These are phyloP conservation scores for Aspergillus jensenii DNA, from an alignment of 2,329 filamentous ascomycete genomes.

Conservation along the genomic window DNA sequence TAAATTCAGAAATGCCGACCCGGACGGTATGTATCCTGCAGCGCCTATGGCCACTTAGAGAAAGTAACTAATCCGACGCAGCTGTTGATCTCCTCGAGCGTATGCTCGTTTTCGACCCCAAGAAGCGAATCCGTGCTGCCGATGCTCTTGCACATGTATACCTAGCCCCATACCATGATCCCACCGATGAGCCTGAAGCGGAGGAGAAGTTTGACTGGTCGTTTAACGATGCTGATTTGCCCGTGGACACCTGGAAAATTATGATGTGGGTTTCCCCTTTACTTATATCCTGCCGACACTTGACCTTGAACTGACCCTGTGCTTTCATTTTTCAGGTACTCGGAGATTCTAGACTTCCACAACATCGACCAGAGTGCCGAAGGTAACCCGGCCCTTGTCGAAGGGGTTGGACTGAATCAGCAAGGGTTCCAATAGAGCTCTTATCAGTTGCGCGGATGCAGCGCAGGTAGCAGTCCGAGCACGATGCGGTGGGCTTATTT, in stretches of 20 bases:
- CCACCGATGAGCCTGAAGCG: constrained; percentile 90
- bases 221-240: constrained; percentile 96
- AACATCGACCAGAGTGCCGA: constrained; percentile 68
- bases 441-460: constrained; percentile 13
- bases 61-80: constrained; percentile 35
- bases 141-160: constrained; percentile 90
- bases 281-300: background rate
- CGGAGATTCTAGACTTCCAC: constrained; percentile 97
- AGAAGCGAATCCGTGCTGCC: constrained; percentile 84
- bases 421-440: constrained; percentile 28
- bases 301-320: background rate
- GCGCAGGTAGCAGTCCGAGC: constrained; percentile 16
- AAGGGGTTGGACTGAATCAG: constrained; percentile 23
- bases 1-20: constrained; percentile 96
- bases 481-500: constrained; percentile 21
- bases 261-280: constrained; percentile 76
- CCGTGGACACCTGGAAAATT: constrained; percentile 99
- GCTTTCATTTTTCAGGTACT: constrained; percentile 71
- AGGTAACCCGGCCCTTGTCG: constrained; percentile 29
- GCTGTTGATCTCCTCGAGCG: constrained; percentile 91
- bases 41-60: background rate
- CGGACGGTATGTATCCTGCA: constrained; percentile 60
- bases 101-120: constrained; percentile 99
- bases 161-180: constrained; percentile 94
- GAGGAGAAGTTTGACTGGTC: constrained; percentile 99